phyloP scores from a whole-genome alignment of 176 grass and related monocot species.

The Thinopyrum elongatum region DNA sequence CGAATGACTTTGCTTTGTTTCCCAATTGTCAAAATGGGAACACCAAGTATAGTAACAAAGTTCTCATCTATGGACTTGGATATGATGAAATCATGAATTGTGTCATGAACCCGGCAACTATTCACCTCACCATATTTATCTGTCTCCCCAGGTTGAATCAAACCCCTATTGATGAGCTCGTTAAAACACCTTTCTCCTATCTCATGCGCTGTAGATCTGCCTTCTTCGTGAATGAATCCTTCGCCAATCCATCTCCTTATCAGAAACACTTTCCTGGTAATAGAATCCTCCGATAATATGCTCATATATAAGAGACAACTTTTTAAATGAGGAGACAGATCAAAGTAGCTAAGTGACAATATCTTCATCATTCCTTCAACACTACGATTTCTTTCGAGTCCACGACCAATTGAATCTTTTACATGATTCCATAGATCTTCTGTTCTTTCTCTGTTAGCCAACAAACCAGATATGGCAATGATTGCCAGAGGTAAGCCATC shows the following conservation, averaged over 20 bases:
- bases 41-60: slow-evolving; percentile 9
- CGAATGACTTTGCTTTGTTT: background rate
- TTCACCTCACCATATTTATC: background rate
- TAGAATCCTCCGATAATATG: background rate
- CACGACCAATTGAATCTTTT: background rate
- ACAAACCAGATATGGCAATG: background rate
- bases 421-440: background rate
- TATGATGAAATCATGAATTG: background rate
- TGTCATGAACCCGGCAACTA: background rate
- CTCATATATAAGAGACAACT: background rate
- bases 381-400: background rate
- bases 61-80: no score
- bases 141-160: background rate
- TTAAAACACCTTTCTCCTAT: background rate
- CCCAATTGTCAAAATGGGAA: background rate
- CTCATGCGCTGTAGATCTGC: background rate
- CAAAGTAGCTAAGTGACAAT: background rate
- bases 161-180: background rate
- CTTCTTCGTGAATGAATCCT: background rate
- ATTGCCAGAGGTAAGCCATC: background rate
- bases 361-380: background rate
- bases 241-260: background rate
- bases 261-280: background rate
- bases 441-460: background rate
- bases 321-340: background rate